phyloP scores from a whole-genome alignment of 441 rosid genomes.

The Omphalea diandra region DNA sequence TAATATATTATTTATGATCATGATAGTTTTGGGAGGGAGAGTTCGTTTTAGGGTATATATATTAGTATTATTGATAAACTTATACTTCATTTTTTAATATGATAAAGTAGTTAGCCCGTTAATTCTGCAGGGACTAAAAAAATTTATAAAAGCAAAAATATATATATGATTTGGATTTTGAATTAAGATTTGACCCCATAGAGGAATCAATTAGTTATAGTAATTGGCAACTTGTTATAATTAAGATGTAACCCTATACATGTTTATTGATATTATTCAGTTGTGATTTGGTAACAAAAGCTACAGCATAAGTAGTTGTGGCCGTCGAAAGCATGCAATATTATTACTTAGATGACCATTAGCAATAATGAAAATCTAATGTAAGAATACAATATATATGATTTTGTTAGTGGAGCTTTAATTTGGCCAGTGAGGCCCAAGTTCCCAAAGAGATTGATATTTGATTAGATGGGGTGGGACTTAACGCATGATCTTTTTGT shows the following conservation, averaged over 20 bases:
- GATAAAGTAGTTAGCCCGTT: background rate
- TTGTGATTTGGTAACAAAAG: background rate
- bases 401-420: conserved; percentile 32
- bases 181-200: background rate
- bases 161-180: too few species aligned
- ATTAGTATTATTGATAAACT: background rate
- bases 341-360: background rate
- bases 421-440: conserved; percentile 63
- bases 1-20: conserved; percentile 17
- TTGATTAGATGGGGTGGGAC: conserved; percentile 47
- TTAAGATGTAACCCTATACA: background rate
- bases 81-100: background rate
- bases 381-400: conserved; percentile 17
- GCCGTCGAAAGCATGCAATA: conserved; percentile 17
- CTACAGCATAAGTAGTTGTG: background rate
- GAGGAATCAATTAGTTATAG: background rate
- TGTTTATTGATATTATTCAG: background rate
- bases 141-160: background rate
- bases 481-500: conserved; percentile 40
- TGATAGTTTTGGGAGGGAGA: conserved; percentile 13
- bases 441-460: conserved; percentile 81
- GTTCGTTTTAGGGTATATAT: too few species aligned
- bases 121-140: too few species aligned
- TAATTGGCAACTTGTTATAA: background rate
- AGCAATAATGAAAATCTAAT: background rate